Evolutionary conservation across 1,284 basidiomycete species (phyloP), one percentile per base, ranked within the genome.

Genomic region (Boletus mariae): DNA sequence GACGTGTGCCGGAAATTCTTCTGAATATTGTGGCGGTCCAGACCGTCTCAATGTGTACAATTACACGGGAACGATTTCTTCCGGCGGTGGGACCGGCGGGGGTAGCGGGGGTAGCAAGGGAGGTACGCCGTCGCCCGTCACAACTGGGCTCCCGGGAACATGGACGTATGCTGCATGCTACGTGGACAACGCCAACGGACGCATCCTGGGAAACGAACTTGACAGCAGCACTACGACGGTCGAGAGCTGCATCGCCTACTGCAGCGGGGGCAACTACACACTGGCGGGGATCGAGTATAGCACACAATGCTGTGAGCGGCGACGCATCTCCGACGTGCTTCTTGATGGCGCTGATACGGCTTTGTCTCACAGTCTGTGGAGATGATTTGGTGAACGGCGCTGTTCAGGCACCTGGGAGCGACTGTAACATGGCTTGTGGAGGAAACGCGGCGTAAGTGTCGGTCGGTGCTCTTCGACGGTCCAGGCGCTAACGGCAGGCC

Each of bases 11-110:
- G 85, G 84, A 5, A 82, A 85, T 57, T 71, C 71, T 45, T 71
- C 74, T 2, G 78, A 86, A 61, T 80, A 80, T 52, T 90, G 88
- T 60, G 86, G 88, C 41, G 88, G 86, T 31, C 79, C 86, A 0
- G 73, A 82, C 58, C 65, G 75, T 43, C 53, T 61, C 5, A 31
- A 62, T 26, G 1, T 64, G 26, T 64, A 64, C 31, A 64, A 62
- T 31, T 45, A 61, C 37, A 64, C 60, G 5, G 45, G 17, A 7
- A 20, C 37, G 10, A 10, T 20, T 28, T 56, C 54, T 29, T 26
- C 40, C 6, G 47, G 50, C n/a, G 46, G 48, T 11, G 44, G 49
- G 38, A 40, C 7, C 20, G 20, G 38, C 10, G 40, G 20, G 4
- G 11, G 20, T 26, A 26, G 23, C 12, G 23, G 42, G 5, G 25